Evolutionary conservation across 2,329 filamentous ascomycete genomes (phyloP).

Genomic region (Ciborinia camelliae): DNA sequence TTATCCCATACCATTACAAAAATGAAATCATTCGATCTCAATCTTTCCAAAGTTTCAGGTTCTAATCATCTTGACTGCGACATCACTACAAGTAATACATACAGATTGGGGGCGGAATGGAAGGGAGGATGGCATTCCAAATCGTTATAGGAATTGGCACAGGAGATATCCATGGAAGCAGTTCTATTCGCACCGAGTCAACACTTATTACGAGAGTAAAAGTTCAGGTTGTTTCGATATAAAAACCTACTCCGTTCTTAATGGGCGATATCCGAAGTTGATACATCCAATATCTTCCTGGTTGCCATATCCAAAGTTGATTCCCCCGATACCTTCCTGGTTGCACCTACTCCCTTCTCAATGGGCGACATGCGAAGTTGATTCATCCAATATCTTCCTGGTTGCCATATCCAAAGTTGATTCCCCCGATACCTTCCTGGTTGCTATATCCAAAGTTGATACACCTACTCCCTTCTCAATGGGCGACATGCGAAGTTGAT

Average conservation of each 20-base stretch:
- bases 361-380: too few species aligned
- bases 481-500: too few species aligned
- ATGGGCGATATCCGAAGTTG: neutral
- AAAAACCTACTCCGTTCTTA: neutral
- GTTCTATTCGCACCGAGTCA: neutral
- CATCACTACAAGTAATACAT: neutral
- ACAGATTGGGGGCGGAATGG: neutral
- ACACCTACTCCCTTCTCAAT: too few species aligned
- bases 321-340: neutral
- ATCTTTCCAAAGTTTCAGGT: neutral
- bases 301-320: neutral
- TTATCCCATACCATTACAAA: neutral
- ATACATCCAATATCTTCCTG: neutral
- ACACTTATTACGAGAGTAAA: neutral
- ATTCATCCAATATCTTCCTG: neutral
- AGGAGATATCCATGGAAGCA: neutral
- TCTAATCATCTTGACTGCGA: neutral
- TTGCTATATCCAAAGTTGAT: too few species aligned
- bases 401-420: neutral
- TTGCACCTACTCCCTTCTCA: too few species aligned
- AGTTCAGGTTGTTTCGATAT: neutral
- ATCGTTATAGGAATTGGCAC: neutral
- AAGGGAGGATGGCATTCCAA: neutral
- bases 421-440: neutral
- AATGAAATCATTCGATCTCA: neutral